Percentiles rank a stretch among this genome's conserved stretches.
phyloP scores from a whole-genome alignment of 2,329 filamentous ascomycete species.

The Fusarium sp. region DNA sequence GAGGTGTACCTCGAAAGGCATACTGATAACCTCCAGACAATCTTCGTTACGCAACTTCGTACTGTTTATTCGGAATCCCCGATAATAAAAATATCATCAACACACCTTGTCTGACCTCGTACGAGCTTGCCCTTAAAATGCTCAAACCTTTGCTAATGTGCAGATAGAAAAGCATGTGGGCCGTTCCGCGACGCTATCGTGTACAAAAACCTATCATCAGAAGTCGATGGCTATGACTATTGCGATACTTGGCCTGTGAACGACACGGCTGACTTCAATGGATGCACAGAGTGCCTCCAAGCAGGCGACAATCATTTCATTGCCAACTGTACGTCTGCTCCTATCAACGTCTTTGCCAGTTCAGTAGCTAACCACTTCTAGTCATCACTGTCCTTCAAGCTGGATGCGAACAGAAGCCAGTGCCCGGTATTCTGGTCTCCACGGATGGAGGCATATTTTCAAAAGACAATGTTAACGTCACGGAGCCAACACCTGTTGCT shows the following conservation, averaged over 20 bases:
- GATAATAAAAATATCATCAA: constrained; percentile 61
- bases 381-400: constrained; percentile 68
- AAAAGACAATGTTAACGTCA: constrained; percentile 63
- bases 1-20: no score
- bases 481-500: constrained; percentile 62
- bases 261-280: constrained; percentile 55
- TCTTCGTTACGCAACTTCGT: constrained; percentile 68
- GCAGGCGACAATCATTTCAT: constrained; percentile 58
- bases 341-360: no score
- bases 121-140: no score
- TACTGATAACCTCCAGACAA: constrained; percentile 63
- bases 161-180: constrained; percentile 61
- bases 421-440: constrained; percentile 63
- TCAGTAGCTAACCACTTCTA: constrained; percentile 35
- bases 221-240: constrained; percentile 66
- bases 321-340: constrained; percentile 62
- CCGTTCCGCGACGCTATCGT: constrained; percentile 63
- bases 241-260: constrained; percentile 65
- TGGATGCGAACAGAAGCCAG: constrained; percentile 69
- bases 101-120: constrained; percentile 70
- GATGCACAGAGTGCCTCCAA: constrained; percentile 65
- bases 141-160: no score
- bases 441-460: constrained; percentile 70
- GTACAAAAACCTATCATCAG: constrained; percentile 65
- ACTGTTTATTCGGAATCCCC: constrained; percentile 69